A percentile compares a stretch with the other conserved stretches of the same genome.
These are phyloP conservation scores for Hymenoscyphus infarciens DNA, from an alignment of 2,329 filamentous ascomycete genomes.

Conservation along the genomic window DNA sequence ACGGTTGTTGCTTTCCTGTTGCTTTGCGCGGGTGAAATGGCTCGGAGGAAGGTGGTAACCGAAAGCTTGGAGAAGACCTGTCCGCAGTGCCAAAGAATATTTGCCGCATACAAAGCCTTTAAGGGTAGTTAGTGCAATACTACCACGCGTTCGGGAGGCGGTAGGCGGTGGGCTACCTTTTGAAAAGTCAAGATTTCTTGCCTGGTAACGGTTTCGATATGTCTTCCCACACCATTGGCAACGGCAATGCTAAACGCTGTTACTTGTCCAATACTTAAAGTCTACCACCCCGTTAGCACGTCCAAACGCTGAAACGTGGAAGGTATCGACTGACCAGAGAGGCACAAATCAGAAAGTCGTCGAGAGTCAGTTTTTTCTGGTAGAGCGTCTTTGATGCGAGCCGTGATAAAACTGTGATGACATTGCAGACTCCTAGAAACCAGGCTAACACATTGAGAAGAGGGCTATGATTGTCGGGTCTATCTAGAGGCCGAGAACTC, in stretches of 20 bases:
- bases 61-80: constrained; percentile 26
- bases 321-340: constrained; percentile 4
- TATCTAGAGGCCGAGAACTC: constrained; percentile 1
- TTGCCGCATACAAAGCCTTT: constrained; percentile 8
- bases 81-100: constrained; percentile 7
- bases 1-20: constrained; percentile 16
- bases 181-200: constrained; percentile 13
- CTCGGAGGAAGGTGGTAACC: constrained; percentile 21
- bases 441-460: constrained; percentile 11
- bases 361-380: constrained; percentile 1
- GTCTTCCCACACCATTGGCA: constrained; percentile 10
- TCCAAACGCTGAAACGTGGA: neutral
- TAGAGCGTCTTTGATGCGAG: constrained; percentile 10
- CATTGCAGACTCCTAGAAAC: constrained; percentile 8
- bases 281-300: neutral
- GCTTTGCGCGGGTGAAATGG: constrained; percentile 16
- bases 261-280: constrained; percentile 7
- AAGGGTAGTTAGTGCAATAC: neutral
- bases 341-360: constrained; percentile 10
- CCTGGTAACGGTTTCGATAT: constrained; percentile 5
- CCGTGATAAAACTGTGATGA: constrained; percentile 4
- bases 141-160: neutral
- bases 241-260: constrained; percentile 6
- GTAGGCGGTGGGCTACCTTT: constrained; percentile 13
- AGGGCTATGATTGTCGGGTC: constrained; percentile 10